phyloP scores from a whole-genome alignment of 1,284 basidiomycete genomes.

The Papiliotrema laurentii region DNA sequence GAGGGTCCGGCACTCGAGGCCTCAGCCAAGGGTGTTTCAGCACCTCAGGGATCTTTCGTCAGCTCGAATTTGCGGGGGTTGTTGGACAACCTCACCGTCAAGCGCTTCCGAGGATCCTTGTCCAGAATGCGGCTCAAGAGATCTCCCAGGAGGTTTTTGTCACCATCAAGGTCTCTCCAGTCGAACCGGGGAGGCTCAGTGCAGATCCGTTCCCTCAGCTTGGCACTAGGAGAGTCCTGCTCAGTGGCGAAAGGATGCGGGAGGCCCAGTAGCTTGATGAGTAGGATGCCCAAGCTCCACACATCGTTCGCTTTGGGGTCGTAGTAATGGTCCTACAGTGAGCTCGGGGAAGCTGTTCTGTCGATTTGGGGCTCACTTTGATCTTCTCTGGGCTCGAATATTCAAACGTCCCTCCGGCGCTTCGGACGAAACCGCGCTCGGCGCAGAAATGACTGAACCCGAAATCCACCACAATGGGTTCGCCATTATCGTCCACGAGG shows the following conservation, averaged over 20 bases:
- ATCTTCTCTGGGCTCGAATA: slow-evolving; percentile 46
- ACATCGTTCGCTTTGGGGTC: slow-evolving; percentile 42
- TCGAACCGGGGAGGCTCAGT: too few species aligned
- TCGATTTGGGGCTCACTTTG: slow-evolving; percentile 18
- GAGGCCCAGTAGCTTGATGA: slow-evolving; percentile 34
- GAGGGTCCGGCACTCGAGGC: too few species aligned
- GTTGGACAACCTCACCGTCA: slow-evolving; percentile 26
- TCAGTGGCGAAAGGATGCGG: slow-evolving; percentile 26
- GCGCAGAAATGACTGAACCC: slow-evolving; percentile 44
- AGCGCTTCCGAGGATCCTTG: slow-evolving; percentile 23
- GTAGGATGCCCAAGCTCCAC: slow-evolving; percentile 43
- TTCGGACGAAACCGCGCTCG: slow-evolving; percentile 18
- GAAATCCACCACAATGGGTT: slow-evolving; percentile 40
- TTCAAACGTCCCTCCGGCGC: slow-evolving; percentile 42
- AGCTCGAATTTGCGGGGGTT: background rate
- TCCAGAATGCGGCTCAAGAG: slow-evolving; percentile 12
- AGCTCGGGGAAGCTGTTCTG: background rate
- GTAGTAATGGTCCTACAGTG: slow-evolving; percentile 25
- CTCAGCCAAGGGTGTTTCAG: slow-evolving; percentile 37
- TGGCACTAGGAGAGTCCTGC: slow-evolving; percentile 17
- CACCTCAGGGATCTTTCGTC: slow-evolving; percentile 31
- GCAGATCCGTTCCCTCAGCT: slow-evolving; percentile 36
- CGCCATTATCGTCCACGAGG: slow-evolving; percentile 21
- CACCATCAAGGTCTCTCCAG: too few species aligned
- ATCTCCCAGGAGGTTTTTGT: background rate